Evolutionary conservation across 371 early-diverging fungal species (phyloP).

Genomic region (Amoeboaphelidium protococcarum): DNA sequence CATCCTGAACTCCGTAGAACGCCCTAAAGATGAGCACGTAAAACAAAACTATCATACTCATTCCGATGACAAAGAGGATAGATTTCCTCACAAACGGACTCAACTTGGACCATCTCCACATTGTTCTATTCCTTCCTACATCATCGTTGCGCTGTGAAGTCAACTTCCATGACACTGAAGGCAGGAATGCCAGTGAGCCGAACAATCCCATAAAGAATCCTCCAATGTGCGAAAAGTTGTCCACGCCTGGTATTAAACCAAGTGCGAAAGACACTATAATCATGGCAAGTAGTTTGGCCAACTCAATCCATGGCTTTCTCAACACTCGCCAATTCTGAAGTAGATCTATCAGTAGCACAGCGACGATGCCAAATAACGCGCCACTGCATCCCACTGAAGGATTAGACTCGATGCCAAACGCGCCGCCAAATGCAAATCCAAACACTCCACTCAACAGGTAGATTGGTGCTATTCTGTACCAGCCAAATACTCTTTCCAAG

Average conservation of each 20-base stretch:
- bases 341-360: conserved; percentile 46
- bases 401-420: conserved; percentile 21
- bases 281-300: conserved; percentile 31
- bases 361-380: conserved; percentile 50
- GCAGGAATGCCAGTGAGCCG: conserved; percentile 20
- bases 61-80: no score
- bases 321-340: conserved; percentile 46
- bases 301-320: conserved; percentile 30
- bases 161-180: no score
- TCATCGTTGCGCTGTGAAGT: no score
- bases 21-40: no score
- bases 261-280: conserved; percentile 30
- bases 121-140: no score
- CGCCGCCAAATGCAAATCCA: conserved; percentile 53
- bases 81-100: no score
- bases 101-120: no score
- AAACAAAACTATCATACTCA: no score
- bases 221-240: conserved; percentile 57
- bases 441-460: conserved; percentile 46
- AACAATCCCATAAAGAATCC: conserved; percentile 15
- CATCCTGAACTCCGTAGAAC: no score
- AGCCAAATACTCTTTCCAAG: conserved; percentile 46
- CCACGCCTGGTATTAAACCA: conserved; percentile 39
- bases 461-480: conserved; percentile 34
- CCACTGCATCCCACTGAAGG: conserved; percentile 54